phyloP scores from a whole-genome alignment of 805 yeast species.

The Candida alai region DNA sequence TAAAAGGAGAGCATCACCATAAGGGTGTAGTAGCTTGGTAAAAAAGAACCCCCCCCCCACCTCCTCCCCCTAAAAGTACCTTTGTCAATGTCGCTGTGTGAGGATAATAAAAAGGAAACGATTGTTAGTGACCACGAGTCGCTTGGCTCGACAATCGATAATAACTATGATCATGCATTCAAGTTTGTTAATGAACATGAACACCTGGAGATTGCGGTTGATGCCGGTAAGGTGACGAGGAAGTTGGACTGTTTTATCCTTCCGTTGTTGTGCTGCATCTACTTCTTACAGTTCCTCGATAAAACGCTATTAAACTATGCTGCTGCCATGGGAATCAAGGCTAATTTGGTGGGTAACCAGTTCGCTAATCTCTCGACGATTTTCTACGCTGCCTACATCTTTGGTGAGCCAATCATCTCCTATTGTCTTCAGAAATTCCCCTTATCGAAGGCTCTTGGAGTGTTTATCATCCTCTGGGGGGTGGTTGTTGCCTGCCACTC shows the following conservation, averaged over 20 bases:
- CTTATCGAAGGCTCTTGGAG: conserved; percentile 47
- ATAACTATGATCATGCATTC: conserved; percentile 10
- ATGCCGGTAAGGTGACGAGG: conserved; percentile 10
- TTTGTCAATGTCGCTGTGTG: too few species aligned
- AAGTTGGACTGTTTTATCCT: conserved; percentile 48
- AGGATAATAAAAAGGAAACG: neutral
- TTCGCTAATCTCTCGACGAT: conserved; percentile 53
- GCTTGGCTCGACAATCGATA: neutral
- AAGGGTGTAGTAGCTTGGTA: too few species aligned
- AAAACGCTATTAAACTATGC: conserved; percentile 59
- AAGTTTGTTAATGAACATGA: conserved; percentile 7
- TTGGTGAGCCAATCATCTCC: conserved; percentile 47
- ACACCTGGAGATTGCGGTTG: neutral
- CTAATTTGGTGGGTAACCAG: conserved; percentile 43
- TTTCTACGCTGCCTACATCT: conserved; percentile 50
- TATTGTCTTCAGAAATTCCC: conserved; percentile 47
- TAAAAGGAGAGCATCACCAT: too few species aligned
- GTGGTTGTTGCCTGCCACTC: conserved; percentile 46
- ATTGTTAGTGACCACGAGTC: conserved; percentile 3
- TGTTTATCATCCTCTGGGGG: conserved; percentile 53
- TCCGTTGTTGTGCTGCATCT: conserved; percentile 49
- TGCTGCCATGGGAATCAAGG: conserved; percentile 60
- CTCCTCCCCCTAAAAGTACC: too few species aligned
- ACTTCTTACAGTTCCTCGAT: conserved; percentile 56
- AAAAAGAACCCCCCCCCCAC: neutral